phyloP scores from a whole-genome alignment of 2,329 filamentous ascomycete species.

The Cytospora mali region DNA sequence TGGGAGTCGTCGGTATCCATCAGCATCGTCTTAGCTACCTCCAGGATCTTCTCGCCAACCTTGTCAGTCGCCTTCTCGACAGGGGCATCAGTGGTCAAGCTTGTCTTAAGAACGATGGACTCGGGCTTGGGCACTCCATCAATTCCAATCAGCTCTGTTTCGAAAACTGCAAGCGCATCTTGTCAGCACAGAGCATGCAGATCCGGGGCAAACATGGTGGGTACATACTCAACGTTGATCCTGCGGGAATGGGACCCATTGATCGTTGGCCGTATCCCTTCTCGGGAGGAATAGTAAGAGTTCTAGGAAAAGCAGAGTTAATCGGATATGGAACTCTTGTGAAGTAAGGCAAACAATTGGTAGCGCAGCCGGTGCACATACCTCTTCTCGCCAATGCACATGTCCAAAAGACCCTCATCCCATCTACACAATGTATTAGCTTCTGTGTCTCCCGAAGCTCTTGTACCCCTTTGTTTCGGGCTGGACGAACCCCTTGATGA shows the following conservation, averaged over 20 bases:
- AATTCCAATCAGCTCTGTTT: conserved; percentile 87
- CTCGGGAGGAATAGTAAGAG: conserved; percentile 85
- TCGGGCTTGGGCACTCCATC: conserved; percentile 65
- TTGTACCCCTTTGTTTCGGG: not conserved
- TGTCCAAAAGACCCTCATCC: conserved; percentile 87
- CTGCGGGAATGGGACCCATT: conserved; percentile 81
- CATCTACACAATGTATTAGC: conserved; percentile 57
- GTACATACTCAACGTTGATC: conserved; percentile 70
- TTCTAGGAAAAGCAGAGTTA: conserved; percentile 47
- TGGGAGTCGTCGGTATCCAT: conserved; percentile 51
- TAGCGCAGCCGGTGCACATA: conserved; percentile 33
- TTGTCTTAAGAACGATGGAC: conserved; percentile 46
- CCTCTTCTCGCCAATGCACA: conserved; percentile 95
- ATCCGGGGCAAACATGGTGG: not conserved
- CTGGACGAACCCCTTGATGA: conserved; percentile 78
- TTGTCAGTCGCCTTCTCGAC: conserved; percentile 43
- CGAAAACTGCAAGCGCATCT: conserved; percentile 65
- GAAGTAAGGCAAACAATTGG: not conserved
- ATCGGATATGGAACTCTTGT: conserved; percentile 25
- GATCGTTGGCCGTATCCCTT: conserved; percentile 77
- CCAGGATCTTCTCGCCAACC: conserved; percentile 51
- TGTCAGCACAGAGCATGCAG: conserved; percentile 3
- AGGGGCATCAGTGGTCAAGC: conserved; percentile 34
- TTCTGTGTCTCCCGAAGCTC: not conserved
- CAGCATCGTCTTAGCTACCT: conserved; percentile 54